Base-by-base conservation (phyloP, 2,329 filamentous ascomycete genomes). In the Ophiostoma quercus region DNA sequence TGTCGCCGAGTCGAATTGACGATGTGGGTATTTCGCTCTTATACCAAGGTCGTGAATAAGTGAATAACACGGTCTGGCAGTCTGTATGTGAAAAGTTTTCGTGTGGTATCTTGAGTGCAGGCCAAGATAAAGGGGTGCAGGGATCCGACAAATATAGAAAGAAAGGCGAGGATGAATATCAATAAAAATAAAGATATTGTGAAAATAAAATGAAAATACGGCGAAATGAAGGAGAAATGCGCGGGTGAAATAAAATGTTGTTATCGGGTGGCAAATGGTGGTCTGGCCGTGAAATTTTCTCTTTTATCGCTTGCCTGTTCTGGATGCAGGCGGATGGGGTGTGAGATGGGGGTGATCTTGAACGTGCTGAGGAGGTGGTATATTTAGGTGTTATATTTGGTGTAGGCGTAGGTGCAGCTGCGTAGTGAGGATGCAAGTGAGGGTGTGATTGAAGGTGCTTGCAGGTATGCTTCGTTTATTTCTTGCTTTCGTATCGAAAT, bases 211-310 rank as follows among this genome's bases (percentile, higher is more conserved):
- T 22, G 60, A 68, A 41, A 54, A 51, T 29, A 68, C 68, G 25
- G 6, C 29, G 29, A 37, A n/a, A 37, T 22, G 32, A 60, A 14
- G 29, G 8, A 66, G 41, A 66, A 69, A 37, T 43, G 39, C 54
- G 62, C 51, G 51, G 51, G 67, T 66, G 60, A n/a, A 32, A 37
- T 63, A n/a, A n/a, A 22, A 19, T 29, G 37, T 65, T 68, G 70
- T 68, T 71, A 71, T 71, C 70, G 68, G 68, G 70, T 71, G 70
- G 70, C 70, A 67, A 71, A 71, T 68, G 70, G 57, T 25, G 57
- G 65, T 29, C 63, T 71, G 65, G 67, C 32, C 43, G 57, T n/a
- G 47, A 70, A 60, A 70, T 63, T 70, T 57, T 57, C 51, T 71
- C 62, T 66, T 62, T 69, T 67, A 60, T 71, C 67, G 68, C 68